Base-by-base conservation (phyloP, 2,329 filamentous ascomycete genomes). In the Fusarium nelsonii region DNA sequence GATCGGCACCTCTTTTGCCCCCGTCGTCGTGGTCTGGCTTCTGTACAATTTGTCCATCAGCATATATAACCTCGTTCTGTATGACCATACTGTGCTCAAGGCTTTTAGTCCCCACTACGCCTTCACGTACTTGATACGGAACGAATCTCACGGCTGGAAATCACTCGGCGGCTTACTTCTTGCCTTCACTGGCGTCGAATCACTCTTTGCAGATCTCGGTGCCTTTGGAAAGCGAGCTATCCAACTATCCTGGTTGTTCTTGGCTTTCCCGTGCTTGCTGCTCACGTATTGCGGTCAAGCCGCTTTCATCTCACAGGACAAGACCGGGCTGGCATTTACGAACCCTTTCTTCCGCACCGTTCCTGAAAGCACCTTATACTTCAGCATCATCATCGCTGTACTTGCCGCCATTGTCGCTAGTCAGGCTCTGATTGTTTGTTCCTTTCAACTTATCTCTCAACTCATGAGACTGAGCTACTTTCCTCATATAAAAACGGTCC, bases 171-270 rank as follows among this genome's bases (percentile, higher is more conserved):
- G 92, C 6, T 86, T 94, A 20, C 78, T 94, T 3, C 84, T 94
- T 11, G 86, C 89, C 4, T 94, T 94, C 73, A 94, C 92, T 3
- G 91, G 90, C 18, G 90, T 92, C n/a, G 92, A 94, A 76, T 91
- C 91, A 2, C 82, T 94, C 1, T 94, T 93, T 74, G 91, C 92
- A 5, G 91, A 94, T 72, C 82, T 94, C 8, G 92, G 91, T 34
- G 92, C 92, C 23, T 94, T 94, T 77, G 87, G 86, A 76, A 84
- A 86, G 71, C 81, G 85, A 41, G 91, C 92, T 1, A 88, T 94
- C 52, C 91, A 92, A 74, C 82, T 94, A 16, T 90, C 87, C 43
- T 94, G 92, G 92, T 80, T 93, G 6, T 82, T 83, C 52, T 89
- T 88, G 69, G 85, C 87, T 4, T 92, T 89, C 65, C 92, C 92